Evolutionary conservation across 176 grass and related monocot species (phyloP).

Genomic region (Triticum dicoccoides): DNA sequence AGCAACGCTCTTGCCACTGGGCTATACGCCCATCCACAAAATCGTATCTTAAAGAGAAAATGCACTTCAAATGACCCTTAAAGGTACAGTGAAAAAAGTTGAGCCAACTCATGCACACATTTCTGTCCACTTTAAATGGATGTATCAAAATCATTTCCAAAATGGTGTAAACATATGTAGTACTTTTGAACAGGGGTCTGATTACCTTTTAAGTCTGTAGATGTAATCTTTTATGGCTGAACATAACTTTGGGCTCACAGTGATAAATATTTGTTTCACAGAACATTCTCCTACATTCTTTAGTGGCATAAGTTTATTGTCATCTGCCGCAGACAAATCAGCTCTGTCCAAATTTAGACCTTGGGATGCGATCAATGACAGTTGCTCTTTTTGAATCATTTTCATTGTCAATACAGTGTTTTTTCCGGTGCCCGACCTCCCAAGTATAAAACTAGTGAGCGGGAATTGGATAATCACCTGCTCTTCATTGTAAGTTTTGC

Average conservation of each 20-base stretch:
- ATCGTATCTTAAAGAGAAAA: neutral
- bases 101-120: neutral
- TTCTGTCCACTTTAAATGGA: neutral
- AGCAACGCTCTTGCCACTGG: too few species aligned
- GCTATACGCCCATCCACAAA: neutral
- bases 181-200: neutral
- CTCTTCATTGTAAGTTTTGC: too few species aligned
- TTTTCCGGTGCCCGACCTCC: constrained; percentile 78
- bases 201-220: constrained; percentile 56
- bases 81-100: neutral
- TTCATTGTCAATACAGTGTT: constrained; percentile 79
- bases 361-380: constrained; percentile 55
- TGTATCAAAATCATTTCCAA: neutral
- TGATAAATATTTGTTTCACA: constrained; percentile 81
- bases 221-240: constrained; percentile 73
- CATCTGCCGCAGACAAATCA: neutral
- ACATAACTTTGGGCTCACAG: constrained; percentile 82
- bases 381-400: constrained; percentile 63
- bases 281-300: constrained; percentile 26
- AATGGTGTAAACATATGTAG: neutral
- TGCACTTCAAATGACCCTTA: neutral
- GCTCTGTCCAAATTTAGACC: constrained; percentile 14
- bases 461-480: constrained; percentile 63
- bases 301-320: neutral
- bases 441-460: constrained; percentile 69